Base-by-base conservation (phyloP, 495 filamentous ascomycete species). In the Penicillium paradoxum region DNA sequence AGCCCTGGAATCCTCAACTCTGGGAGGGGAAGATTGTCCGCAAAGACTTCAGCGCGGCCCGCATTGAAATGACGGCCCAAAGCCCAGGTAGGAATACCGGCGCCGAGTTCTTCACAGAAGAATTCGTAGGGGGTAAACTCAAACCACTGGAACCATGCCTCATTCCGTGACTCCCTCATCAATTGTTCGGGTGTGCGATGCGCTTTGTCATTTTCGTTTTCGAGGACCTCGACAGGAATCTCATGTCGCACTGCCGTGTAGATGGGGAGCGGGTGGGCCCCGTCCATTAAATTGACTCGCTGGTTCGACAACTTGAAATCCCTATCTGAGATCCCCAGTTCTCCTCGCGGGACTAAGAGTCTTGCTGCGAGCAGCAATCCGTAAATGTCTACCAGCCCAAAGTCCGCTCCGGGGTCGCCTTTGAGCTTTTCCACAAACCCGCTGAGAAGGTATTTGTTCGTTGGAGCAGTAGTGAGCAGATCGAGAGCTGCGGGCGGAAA, bases 101-200 rank as follows among this genome's bases (percentile, higher is more conserved):
- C 92, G 43, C 77, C 74, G 27, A 88, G 84, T 55, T 97, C 93
- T 65, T 98, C 93, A 63, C 90, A 96, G 68, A 90, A 97, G 58
- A 98, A 84, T 69, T 98, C 93, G 58, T 95, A 98, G 0, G 93
- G 93, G 0, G 90, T 95, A 51, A 91, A 83, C 56, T 98, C 93
- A 58, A 96, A 97, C 93, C 93, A 98, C 60, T 98, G 92, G 57
- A 98, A 98, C 89, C 91, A 98, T 2, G 88, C 78, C 63, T 93
- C 83, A 45, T 77, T 79, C 57, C 80, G 83, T 2, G 89, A 85
- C 45, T 82, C 78, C 49, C 79, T 79, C 57, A 87, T 85, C 2
- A 66, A 56, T 19, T 75, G 71, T 30, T 81, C 77, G 19, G 71
- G 73, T 14, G 64, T 73, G 4, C 60, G 70, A n/a, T 72, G 49